Evolutionary conservation across 2,329 filamentous ascomycete genomes (phyloP).

Genomic region (Fusarium sp.): DNA sequence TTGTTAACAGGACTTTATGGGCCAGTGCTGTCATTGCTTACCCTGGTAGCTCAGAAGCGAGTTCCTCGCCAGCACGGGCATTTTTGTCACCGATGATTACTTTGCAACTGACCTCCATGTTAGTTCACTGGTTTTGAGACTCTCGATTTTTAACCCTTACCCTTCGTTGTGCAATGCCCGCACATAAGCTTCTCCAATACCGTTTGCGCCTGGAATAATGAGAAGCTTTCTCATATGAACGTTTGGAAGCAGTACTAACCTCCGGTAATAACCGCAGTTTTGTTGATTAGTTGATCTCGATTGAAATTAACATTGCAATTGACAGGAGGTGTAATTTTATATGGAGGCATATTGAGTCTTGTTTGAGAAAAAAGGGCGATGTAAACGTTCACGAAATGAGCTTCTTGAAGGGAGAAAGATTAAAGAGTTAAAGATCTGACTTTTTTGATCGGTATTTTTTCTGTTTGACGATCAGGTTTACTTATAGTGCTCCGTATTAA

Average conservation of each 20-base stretch:
- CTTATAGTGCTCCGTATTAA: too few species aligned
- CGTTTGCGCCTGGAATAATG: not conserved
- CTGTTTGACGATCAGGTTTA: too few species aligned
- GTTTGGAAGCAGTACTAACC: not conserved
- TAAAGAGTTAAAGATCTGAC: not conserved
- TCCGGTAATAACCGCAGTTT: not conserved
- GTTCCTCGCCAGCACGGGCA: rapidly evolving
- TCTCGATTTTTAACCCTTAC: not conserved
- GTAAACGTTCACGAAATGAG: too few species aligned
- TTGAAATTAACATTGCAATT: not conserved
- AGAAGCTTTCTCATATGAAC: not conserved
- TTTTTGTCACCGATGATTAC: slow-evolving; percentile 5
- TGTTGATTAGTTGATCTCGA: not conserved
- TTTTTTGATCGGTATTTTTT: too few species aligned
- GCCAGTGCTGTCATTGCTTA: not conserved
- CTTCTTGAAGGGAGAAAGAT: not conserved
- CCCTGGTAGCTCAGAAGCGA: not conserved
- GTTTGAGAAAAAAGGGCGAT: too few species aligned
- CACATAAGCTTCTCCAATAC: slow-evolving; percentile 12
- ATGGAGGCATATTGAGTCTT: not conserved
- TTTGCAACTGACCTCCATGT: not conserved
- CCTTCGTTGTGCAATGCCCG: not conserved
- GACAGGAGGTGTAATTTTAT: rapidly evolving
- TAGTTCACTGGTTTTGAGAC: not conserved
- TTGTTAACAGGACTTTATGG: not conserved